phyloP scores from a whole-genome alignment of 176 grass and related monocot species.

The Elaeis guineensis region DNA sequence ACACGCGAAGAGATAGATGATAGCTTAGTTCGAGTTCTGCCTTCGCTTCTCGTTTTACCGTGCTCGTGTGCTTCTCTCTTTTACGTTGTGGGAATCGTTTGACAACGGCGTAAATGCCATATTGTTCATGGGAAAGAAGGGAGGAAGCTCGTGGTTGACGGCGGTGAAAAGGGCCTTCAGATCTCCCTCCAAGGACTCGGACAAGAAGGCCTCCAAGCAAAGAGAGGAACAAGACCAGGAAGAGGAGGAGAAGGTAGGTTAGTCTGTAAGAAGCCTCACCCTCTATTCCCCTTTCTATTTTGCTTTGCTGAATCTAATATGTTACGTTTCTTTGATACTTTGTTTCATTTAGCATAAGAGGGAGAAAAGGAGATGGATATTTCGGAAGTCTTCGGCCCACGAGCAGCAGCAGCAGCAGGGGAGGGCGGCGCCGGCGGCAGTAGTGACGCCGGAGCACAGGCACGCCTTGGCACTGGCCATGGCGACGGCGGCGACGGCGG shows the following conservation, averaged over 20 bases:
- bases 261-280: too few relatives aligned
- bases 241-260: slow-evolving; percentile 36
- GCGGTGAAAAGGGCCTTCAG: slow-evolving; percentile 90
- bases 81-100: too few relatives aligned
- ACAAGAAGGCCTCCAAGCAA: slow-evolving; percentile 32
- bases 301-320: not conserved
- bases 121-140: slow-evolving; percentile 67
- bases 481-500: too few relatives aligned
- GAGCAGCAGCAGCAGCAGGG: slow-evolving; percentile 17
- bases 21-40: too few relatives aligned
- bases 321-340: not conserved
- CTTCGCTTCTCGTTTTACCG: too few relatives aligned
- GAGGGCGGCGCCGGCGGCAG: not conserved
- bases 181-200: slow-evolving; percentile 85
- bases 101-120: too few relatives aligned
- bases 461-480: slow-evolving; percentile 48
- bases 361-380: slow-evolving; percentile 72
- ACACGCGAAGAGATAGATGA: too few relatives aligned
- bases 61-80: too few relatives aligned
- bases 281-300: not conserved
- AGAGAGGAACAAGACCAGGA: slow-evolving; percentile 25
- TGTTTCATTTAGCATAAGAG: slow-evolving; percentile 36
- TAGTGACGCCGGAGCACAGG: slow-evolving; percentile 70
- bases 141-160: slow-evolving; percentile 79
- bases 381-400: slow-evolving; percentile 47